These are phyloP conservation scores for Trichoderma semiorbis DNA, from an alignment of 2,329 filamentous ascomycete genomes.

Conservation along the genomic window DNA sequence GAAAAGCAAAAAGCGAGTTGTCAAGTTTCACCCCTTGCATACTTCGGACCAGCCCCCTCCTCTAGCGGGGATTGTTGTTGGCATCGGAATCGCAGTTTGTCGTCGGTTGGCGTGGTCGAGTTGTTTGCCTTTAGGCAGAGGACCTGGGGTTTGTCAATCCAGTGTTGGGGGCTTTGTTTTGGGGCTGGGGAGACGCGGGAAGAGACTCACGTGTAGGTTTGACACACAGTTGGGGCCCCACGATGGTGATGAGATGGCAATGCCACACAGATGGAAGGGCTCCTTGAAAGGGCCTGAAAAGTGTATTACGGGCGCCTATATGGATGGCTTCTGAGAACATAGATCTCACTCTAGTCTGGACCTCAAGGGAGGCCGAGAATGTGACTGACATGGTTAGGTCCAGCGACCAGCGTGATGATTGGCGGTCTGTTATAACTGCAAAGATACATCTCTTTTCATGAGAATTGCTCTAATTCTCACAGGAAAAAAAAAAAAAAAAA, in stretches of 20 bases:
- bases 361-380: neutral
- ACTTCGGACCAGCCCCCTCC: neutral
- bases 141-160: neutral
- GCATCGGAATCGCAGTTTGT: neutral
- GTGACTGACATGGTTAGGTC: neutral
- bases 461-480: neutral
- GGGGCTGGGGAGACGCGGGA: neutral
- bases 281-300: neutral
- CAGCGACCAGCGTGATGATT: neutral
- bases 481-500: no score
- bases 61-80: neutral
- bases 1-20: neutral
- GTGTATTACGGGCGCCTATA: neutral
- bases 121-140: neutral
- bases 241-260: neutral
- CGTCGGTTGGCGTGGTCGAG: neutral
- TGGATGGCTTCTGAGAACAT: neutral
- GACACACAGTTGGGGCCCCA: neutral
- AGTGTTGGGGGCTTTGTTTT: neutral
- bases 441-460: neutral
- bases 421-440: neutral
- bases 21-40: conserved; percentile 1
- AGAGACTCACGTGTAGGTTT: neutral
- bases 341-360: neutral
- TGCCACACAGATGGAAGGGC: neutral